Base-by-base conservation (phyloP, 1,284 basidiomycete species). In the Cryptococcus sp. region DNA sequence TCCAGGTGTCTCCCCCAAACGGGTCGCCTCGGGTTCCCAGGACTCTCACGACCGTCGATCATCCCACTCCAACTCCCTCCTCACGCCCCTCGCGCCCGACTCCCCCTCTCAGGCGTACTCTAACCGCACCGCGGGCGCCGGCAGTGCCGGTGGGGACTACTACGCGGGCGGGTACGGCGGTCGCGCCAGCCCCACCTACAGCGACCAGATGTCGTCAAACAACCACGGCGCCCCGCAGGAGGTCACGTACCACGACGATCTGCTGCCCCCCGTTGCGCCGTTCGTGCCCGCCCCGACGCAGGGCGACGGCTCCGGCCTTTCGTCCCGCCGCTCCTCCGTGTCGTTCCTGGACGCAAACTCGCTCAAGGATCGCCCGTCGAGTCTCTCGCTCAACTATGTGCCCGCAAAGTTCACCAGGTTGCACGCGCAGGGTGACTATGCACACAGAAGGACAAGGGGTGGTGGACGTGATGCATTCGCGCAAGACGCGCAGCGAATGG, bases 391-490 rank as follows among this genome's bases (percentile, higher is more conserved):
- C 60, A 84, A 86, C 71, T 87, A 85, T 66, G 77, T 87, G 4
- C 86, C 86, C 0, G 77, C 79, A 51, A 87, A 87, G 71, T 85
- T 86, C 70, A 82, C 84, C 20, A 71, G 71, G 43, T 67, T 77
- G 23, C 79, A 79, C 65, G 68, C 78, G 33, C 71, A 78, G 47
- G 82, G 81, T 42, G 77, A 73, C 28, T 67, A 68, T 57, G 61
- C 80, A 6, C 74, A 75, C 55, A 58, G 68, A 20, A 70, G 78
- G 18, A 64, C 55, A 18, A 75, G 85, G 70, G 85, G 85, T 42
- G 85, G 85, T 21, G 85, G 85, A 7, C 76, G 82, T 39, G 83
- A 84, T 62, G 85, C 84, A 3, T 87, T 85, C 65, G 71, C 71
- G 4, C 62, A 57, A 13, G 60, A 72, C 53, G 74, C 74, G 0